phyloP scores from a whole-genome alignment of 495 filamentous ascomycete species.

The Pyrenopolyporus hunteri region DNA sequence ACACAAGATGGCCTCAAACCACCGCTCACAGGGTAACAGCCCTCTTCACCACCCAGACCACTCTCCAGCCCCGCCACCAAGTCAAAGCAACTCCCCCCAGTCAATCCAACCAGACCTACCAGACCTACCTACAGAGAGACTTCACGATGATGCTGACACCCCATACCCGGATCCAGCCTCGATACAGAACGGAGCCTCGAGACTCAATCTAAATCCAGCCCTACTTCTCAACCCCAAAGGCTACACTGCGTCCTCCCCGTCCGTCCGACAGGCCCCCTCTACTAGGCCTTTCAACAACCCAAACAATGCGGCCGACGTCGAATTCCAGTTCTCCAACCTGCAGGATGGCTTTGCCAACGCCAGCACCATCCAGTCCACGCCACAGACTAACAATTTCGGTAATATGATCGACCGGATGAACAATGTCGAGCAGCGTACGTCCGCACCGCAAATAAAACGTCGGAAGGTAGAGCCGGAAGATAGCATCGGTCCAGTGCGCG shows the following conservation, averaged over 20 bases:
- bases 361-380: constrained; percentile 10
- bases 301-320: constrained; percentile 25
- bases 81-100: background rate
- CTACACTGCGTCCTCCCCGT: constrained; percentile 11
- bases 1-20: constrained; percentile 33
- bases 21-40: constrained; percentile 28
- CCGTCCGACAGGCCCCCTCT: constrained; percentile 15
- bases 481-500: constrained; percentile 46
- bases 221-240: constrained; percentile 48
- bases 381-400: constrained; percentile 46
- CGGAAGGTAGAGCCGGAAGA: constrained; percentile 62
- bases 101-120: background rate
- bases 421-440: constrained; percentile 68
- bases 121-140: constrained; percentile 10
- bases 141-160: constrained; percentile 19
- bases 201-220: constrained; percentile 43
- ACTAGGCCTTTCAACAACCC: constrained; percentile 17
- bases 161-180: constrained; percentile 20
- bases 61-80: constrained; percentile 6
- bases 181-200: constrained; percentile 31
- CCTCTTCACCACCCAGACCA: constrained; percentile 3
- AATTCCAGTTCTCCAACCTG: constrained; percentile 55
- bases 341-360: constrained; percentile 19
- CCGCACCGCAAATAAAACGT: constrained; percentile 66
- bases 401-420: constrained; percentile 71